These are phyloP conservation scores for Colletotrichum tamarilloi DNA, from an alignment of 2,329 filamentous ascomycete genomes.

Conservation along the genomic window DNA sequence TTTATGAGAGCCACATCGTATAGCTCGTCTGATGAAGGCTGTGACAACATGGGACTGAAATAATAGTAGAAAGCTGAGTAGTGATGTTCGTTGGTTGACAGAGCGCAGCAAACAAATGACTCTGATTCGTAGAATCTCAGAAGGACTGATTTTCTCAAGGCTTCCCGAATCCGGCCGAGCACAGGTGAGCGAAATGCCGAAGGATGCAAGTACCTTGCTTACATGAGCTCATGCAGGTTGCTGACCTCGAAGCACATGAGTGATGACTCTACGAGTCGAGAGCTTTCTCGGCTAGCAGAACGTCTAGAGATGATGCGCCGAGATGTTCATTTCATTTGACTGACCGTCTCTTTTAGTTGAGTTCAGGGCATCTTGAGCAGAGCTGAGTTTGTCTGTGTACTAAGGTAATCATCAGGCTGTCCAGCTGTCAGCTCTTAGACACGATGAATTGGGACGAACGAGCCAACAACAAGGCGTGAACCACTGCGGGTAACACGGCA, in stretches of 20 bases:
- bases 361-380: background rate
- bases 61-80: background rate
- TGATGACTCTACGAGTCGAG: background rate
- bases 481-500: slow-evolving; percentile 12
- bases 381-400: background rate
- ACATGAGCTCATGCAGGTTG: background rate
- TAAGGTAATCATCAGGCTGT: background rate
- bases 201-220: background rate
- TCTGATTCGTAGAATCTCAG: background rate
- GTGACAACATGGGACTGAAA: background rate
- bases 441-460: slow-evolving; percentile 15
- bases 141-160: background rate
- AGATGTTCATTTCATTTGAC: background rate
- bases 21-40: background rate
- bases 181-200: background rate
- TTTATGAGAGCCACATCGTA: background rate
- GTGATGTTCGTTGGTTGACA: background rate
- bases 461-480: background rate
- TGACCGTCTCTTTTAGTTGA: background rate
- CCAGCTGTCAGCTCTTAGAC: background rate
- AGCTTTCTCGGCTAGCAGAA: background rate
- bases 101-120: background rate
- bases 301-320: too few species aligned
- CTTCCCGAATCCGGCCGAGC: background rate
- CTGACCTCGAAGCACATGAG: background rate